phyloP scores from a whole-genome alignment of 2,329 filamentous ascomycete species.

The Aspergillus clavatus region DNA sequence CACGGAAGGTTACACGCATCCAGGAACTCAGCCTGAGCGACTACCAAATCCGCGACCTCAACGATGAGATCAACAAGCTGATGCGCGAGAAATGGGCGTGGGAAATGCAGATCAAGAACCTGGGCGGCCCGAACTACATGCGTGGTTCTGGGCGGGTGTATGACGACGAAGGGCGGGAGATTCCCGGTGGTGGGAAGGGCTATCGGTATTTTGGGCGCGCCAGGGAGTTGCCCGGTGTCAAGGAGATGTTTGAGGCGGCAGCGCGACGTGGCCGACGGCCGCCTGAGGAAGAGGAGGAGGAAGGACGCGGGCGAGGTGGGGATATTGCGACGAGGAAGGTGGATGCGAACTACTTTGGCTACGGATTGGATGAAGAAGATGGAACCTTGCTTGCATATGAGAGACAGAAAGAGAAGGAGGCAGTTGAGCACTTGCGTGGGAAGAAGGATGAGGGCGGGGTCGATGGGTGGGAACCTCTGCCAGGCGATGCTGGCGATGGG shows the following conservation, averaged over 20 bases:
- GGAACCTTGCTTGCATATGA: slow-evolving; percentile 76
- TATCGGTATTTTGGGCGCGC: slow-evolving; percentile 94
- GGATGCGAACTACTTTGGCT: slow-evolving; percentile 93
- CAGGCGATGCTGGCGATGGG: slow-evolving; percentile 81
- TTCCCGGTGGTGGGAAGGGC: slow-evolving; percentile 70
- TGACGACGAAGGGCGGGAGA: slow-evolving; percentile 68
- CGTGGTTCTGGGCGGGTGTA: slow-evolving; percentile 65
- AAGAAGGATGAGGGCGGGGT: slow-evolving; percentile 55
- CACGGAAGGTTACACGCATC: slow-evolving; percentile 92
- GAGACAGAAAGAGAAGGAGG: slow-evolving; percentile 74
- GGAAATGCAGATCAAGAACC: slow-evolving; percentile 91
- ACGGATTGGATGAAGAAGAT: slow-evolving; percentile 88
- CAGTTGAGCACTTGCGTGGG: slow-evolving; percentile 62
- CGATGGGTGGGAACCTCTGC: slow-evolving; percentile 76
- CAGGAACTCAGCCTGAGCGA: slow-evolving; percentile 88
- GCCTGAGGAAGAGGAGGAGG: slow-evolving; percentile 62
- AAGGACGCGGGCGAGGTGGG: slow-evolving; percentile 46
- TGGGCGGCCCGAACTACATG: slow-evolving; percentile 98
- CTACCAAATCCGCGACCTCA: slow-evolving; percentile 95
- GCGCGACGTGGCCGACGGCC: slow-evolving; percentile 58
- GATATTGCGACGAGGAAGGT: slow-evolving; percentile 60
- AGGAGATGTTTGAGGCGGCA: slow-evolving; percentile 88
- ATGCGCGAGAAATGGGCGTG: slow-evolving; percentile 99
- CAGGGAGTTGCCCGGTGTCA: slow-evolving; percentile 84
- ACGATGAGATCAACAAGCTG: slow-evolving; percentile 98